A percentile compares a stretch with the other conserved stretches of the same genome.
phyloP scores from a whole-genome alignment of 2,329 filamentous ascomycete genomes.

The Xylariales sp. region DNA sequence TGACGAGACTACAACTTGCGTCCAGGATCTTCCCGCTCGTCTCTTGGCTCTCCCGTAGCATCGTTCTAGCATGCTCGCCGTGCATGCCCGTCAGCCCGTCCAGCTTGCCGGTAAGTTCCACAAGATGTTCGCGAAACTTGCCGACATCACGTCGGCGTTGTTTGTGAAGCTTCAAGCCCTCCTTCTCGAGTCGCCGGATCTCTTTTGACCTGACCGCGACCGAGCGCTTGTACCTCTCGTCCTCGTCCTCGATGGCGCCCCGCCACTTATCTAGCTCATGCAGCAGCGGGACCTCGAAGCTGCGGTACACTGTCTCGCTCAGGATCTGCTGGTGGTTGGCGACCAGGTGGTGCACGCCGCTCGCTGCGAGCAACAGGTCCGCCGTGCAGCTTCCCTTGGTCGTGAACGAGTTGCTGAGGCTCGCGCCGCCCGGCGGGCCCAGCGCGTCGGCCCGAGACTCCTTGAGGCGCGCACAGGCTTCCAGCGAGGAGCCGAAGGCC shows the following conservation, averaged over 20 bases:
- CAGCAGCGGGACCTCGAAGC: conserved; percentile 64
- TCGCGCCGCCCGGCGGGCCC: conserved; percentile 29
- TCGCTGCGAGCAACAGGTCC: conserved; percentile 56
- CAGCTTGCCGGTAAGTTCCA: conserved; percentile 56
- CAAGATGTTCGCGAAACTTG: conserved; percentile 57
- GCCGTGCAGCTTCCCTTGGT: conserved; percentile 53
- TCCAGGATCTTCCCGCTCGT: conserved; percentile 59
- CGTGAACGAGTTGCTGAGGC: conserved; percentile 44
- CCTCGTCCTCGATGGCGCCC: conserved; percentile 59
- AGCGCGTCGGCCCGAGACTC: conserved; percentile 59
- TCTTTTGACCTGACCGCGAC: conserved; percentile 53
- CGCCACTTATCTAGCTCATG: conserved; percentile 65
- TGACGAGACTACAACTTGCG: conserved; percentile 59
- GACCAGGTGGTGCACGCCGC: conserved; percentile 62
- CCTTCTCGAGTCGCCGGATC: conserved; percentile 60
- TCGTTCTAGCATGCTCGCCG: conserved; percentile 52
- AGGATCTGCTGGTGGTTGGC: conserved; percentile 69
- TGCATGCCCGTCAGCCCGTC: conserved; percentile 60
- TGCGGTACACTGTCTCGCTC: conserved; percentile 62
- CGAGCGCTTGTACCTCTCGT: conserved; percentile 53
- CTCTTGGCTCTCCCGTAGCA: conserved; percentile 61
- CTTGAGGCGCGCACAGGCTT: conserved; percentile 64
- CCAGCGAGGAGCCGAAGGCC: conserved; percentile 59
- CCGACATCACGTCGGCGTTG: conserved; percentile 56
- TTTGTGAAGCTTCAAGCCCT: conserved; percentile 58